Base-by-base conservation (phyloP, 2,329 filamentous ascomycete species). In the Aspergillus aculeatinus region DNA sequence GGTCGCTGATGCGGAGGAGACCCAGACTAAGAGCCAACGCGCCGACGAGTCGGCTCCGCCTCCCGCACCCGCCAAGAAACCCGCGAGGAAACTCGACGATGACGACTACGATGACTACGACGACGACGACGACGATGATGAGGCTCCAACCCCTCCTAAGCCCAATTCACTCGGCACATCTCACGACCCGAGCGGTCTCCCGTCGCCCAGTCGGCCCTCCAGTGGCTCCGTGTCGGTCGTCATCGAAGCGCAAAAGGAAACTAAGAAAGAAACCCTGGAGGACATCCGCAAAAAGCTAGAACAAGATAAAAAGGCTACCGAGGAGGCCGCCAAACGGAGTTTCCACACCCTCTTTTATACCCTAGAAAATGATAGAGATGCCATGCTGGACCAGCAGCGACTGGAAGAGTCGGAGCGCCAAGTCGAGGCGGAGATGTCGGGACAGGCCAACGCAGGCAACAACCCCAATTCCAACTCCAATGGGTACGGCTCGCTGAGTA, bases 321-420 rank as follows among this genome's bases (percentile, higher is more conserved):
- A 96, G 71, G 92, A 96, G 71, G 89, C 90, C 54, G 95, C 92
- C 48, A 92, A 92, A 78, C 86, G 87, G 69, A 95, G 90, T 77
- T 98, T 97, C 76, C 89, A 96, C 72, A 96, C 92, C 10, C 84
- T 96, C 65, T 96, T 98, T 76, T 94, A 96, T 76, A 97, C 95
- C 1, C 83, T 98, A 33, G 95, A 99, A 76, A 95, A 94, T 74
- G 95, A 99, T 73, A 87, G 91, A 58, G 92, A 94, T 69, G 95
- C 95, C 52, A 98, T 99, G 95, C 79, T 98, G 59, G 95, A 99
- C 76, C 95, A 99, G 77, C 92, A 98, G 76, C 92, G 94, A 75
- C 84, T 99, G 27, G 95, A 99, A 72, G 95, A 98, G 75, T 92
- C 96, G 1, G 95, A 99, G 75, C 90, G 96, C 73, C 92, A 96